Evolutionary conservation across 768 basidiomycete species (phyloP), one percentile per base, ranked within the genome.

Genomic region (Mycena leptocephala): DNA sequence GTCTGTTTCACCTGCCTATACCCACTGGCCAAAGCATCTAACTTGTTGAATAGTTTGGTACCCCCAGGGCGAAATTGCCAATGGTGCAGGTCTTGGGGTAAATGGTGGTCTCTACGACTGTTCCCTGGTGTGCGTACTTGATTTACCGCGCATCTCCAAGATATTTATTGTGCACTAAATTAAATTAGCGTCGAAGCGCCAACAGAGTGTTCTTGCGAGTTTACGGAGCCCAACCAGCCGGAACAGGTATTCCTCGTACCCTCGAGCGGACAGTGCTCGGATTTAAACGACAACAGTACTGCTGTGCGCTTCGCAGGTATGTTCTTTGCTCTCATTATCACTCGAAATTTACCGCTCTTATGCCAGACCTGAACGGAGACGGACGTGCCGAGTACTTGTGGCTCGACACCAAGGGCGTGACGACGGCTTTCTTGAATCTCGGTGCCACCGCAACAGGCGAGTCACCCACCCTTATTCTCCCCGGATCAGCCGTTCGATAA

Each of bases 101-200:
- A 70, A 70, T 43, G 68, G 68, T 30, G 68, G 68, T 11, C 24
- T 70, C 9, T 70, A 39, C n/a, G 30, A 70, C 68, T 70, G 68
- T 33, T 10, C 51, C 4, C 4, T 59, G 14, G 39, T 28, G 68
- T 70, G 24, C 24, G 56, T 43, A 30, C 33, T 67, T 67, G 26
- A 67, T 20, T 16, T 16, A 11, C 11, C 20, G n/a, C 18, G 14
- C 41, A 7, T 5, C 22, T 24, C 53, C 13, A n/a, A 61, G 14
- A 61, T 39, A 24, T 35, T 37, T 0, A 53, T 53, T 41, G 13
- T n/a, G n/a, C n/a, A n/a, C n/a, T n/a, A n/a, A n/a, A n/a, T 66
- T n/a, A 11, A 4, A 30, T 48, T 43, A 65, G 64, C 30, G 24
- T 16, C 26, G 64, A 68, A 41, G 66, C 33, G 2, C 55, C 13